Conservation (phyloP, 768 basidiomycete species). For the Russula griseocarnosa region DNA sequence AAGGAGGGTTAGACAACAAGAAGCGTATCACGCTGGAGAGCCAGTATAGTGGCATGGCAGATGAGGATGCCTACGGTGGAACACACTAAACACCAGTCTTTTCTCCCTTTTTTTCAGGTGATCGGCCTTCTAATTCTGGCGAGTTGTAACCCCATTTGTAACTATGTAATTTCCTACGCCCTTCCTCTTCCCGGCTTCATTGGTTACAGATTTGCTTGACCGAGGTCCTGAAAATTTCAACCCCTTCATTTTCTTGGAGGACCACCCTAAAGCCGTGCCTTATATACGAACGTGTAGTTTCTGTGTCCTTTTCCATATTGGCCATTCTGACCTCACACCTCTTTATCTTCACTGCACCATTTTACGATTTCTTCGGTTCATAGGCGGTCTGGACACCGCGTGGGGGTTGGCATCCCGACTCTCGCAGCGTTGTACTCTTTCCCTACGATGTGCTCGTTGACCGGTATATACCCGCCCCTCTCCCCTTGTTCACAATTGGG, state of each 20-base stretch:
- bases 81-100: slow-evolving; percentile 14
- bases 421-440: slow-evolving; percentile 5
- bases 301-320: background rate
- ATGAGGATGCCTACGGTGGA: slow-evolving; percentile 33
- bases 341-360: slow-evolving; percentile 8
- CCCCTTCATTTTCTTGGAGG: background rate
- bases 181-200: background rate
- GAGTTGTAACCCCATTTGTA: slow-evolving; percentile 14
- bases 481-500: slow-evolving; percentile 2
- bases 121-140: background rate
- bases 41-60: slow-evolving; percentile 31
- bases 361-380: slow-evolving; percentile 7
- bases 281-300: slow-evolving; percentile 4
- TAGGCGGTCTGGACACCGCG: slow-evolving; percentile 19
- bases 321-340: background rate
- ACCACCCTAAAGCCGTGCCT: background rate
- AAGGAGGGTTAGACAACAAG: slow-evolving; percentile 13
- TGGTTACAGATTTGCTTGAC: background rate
- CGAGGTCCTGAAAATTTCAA: background rate
- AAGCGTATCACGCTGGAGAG: slow-evolving; percentile 32
- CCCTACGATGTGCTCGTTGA: slow-evolving; percentile 6
- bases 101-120: background rate
- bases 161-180: background rate
- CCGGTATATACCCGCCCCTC: slow-evolving; percentile 16
- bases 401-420: background rate